These are phyloP conservation scores for Zea mays DNA, from an alignment of 176 grass and related monocot species.

Conservation along the genomic window Zm-B73-REFERENCE-NAM-5.0 NC_050100.1:184440001-184440500, in stretches of 20 bases:
- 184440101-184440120: neutral
- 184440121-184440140: neutral
- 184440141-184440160: neutral
- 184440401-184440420: slow-evolving; percentile 3
- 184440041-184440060: neutral
- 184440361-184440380: neutral
- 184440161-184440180: too few relatives aligned
- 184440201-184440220: neutral
- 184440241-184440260: neutral
- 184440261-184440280: neutral
- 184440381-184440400: neutral
- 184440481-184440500: slow-evolving; percentile 42
- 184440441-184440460: neutral
- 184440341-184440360: neutral
- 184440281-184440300: neutral
- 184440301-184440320: neutral
- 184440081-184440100: neutral
- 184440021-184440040: neutral
- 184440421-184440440: slow-evolving; percentile 17
- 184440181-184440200: neutral
- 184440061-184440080: neutral
- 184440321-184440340: neutral
- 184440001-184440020: neutral
- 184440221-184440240: neutral
- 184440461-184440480: neutral